These are phyloP conservation scores for Curvularia verruculosa DNA, from an alignment of 2,329 filamentous ascomycete species.

Conservation along the genomic window DNA sequence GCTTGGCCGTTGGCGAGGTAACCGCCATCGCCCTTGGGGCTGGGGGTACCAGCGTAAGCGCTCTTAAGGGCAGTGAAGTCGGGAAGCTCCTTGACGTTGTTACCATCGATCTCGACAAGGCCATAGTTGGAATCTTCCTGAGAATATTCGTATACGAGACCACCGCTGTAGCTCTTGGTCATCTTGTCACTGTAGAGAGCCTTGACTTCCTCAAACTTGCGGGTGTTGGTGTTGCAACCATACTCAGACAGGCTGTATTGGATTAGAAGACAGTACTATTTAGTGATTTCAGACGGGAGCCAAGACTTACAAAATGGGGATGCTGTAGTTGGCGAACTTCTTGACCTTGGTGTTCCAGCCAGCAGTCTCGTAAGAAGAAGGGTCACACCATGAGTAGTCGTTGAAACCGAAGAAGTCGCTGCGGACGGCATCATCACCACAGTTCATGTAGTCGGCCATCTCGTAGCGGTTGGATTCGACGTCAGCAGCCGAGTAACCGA, in stretches of 20 bases:
- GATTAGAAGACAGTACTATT: conserved; percentile 19
- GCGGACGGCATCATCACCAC: conserved; percentile 80
- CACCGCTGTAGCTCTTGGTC: conserved; percentile 90
- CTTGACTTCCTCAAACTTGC: conserved; percentile 78
- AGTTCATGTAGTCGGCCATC: conserved; percentile 93
- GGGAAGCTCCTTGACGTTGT: conserved; percentile 60
- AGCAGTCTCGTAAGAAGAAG: conserved; percentile 70
- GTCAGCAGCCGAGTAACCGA: conserved; percentile 85
- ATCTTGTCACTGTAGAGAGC: conserved; percentile 83
- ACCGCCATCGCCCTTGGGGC: conserved; percentile 63
- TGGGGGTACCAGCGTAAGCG: conserved; percentile 57
- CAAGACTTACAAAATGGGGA: conserved; percentile 73
- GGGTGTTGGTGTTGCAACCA: conserved; percentile 83
- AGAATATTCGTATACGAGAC: conserved; percentile 94
- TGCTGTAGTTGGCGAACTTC: conserved; percentile 83
- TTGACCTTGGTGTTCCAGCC: conserved; percentile 89
- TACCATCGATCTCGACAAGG: conserved; percentile 69
- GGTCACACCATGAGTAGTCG: conserved; percentile 85
- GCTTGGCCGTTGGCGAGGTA: conserved; percentile 62
- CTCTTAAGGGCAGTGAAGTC: conserved; percentile 68
- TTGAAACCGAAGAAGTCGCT: conserved; percentile 91
- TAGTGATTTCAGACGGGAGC: background rate
- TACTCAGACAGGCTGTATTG: conserved; percentile 77
- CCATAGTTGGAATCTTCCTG: conserved; percentile 71
- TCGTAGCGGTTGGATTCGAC: conserved; percentile 84